Evolutionary conservation across 2,329 filamentous ascomycete species (phyloP).

Genomic region (Clonostachys rosea): DNA sequence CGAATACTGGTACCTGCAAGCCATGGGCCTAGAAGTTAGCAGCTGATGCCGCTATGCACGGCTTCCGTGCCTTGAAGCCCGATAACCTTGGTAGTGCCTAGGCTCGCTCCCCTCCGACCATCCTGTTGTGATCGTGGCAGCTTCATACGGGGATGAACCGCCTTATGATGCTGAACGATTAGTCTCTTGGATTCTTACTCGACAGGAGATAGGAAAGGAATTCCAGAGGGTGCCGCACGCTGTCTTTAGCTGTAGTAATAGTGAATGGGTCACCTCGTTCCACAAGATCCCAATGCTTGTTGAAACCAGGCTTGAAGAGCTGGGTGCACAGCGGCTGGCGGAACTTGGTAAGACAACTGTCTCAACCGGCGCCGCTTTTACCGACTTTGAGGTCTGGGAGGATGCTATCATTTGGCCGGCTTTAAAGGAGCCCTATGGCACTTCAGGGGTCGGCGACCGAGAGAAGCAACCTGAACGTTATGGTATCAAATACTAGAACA

Average conservation of each 20-base stretch:
- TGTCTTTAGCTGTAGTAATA: slow-evolving; percentile 64
- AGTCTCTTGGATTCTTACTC: slow-evolving; percentile 57
- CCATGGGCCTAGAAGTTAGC: slow-evolving; percentile 60
- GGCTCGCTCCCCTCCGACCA: slow-evolving; percentile 50
- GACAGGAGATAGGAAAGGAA: slow-evolving; percentile 41
- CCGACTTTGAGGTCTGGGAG: slow-evolving; percentile 58
- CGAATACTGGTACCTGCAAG: slow-evolving; percentile 70
- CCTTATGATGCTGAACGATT: slow-evolving; percentile 69
- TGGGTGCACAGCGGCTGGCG: slow-evolving; percentile 24
- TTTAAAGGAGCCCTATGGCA: slow-evolving; percentile 34
- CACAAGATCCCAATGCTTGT: slow-evolving; percentile 62
- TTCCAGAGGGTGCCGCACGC: slow-evolving; percentile 59
- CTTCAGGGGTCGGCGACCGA: slow-evolving; percentile 12
- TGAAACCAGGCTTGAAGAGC: slow-evolving; percentile 42
- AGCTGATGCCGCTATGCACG: slow-evolving; percentile 50
- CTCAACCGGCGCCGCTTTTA: slow-evolving; percentile 54
- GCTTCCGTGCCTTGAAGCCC: slow-evolving; percentile 48
- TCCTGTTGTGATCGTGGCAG: slow-evolving; percentile 53
- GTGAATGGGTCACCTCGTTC: slow-evolving; percentile 58
- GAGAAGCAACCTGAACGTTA: slow-evolving; percentile 23
- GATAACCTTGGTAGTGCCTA: slow-evolving; percentile 49
- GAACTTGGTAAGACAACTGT: slow-evolving; percentile 52
- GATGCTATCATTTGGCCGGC: slow-evolving; percentile 40
- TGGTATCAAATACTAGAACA: slow-evolving; percentile 45
- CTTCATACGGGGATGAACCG: slow-evolving; percentile 70